Conservation (phyloP, 1,284 basidiomycete genomes). For the Baeospora myosura region DNA sequence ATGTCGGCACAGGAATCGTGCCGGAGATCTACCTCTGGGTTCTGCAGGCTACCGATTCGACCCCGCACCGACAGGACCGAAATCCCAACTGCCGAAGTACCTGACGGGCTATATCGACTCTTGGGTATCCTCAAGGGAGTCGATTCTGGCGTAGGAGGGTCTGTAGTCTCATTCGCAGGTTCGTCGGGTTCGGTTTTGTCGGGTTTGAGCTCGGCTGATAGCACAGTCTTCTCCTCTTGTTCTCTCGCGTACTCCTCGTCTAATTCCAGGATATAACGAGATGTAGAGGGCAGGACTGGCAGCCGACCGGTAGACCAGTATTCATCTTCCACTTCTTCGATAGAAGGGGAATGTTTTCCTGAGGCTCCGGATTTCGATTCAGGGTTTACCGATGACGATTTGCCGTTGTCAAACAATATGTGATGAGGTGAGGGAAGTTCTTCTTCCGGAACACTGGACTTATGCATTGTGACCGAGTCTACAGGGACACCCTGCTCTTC, state of each 20-base stretch:
- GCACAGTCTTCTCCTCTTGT: not conserved
- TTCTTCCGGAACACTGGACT: not conserved
- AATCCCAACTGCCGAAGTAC: not conserved
- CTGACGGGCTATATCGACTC: not conserved
- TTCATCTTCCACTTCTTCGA: too few relatives aligned
- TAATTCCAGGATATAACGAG: too few relatives aligned
- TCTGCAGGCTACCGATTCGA: not conserved
- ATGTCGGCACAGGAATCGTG: constrained; percentile 14
- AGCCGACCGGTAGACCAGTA: too few relatives aligned
- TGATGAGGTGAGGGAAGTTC: too few relatives aligned
- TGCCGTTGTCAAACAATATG: too few relatives aligned
- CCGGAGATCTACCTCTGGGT: not conserved
- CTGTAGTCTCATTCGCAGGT: too few relatives aligned
- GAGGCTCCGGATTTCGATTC: too few relatives aligned
- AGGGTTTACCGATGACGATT: too few relatives aligned
- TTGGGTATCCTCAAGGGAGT: not conserved
- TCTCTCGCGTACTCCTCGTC: not conserved
- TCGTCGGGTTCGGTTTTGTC: too few relatives aligned
- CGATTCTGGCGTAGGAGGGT: not conserved
- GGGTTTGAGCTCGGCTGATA: not conserved
- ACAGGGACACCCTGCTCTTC: not conserved
- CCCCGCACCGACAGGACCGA: not conserved
- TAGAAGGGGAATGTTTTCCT: too few relatives aligned
- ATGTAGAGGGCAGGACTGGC: too few relatives aligned
- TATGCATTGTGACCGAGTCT: not conserved